Conservation (phyloP, 169 alveolate genomes). For the Eimeria praecox region DNA sequence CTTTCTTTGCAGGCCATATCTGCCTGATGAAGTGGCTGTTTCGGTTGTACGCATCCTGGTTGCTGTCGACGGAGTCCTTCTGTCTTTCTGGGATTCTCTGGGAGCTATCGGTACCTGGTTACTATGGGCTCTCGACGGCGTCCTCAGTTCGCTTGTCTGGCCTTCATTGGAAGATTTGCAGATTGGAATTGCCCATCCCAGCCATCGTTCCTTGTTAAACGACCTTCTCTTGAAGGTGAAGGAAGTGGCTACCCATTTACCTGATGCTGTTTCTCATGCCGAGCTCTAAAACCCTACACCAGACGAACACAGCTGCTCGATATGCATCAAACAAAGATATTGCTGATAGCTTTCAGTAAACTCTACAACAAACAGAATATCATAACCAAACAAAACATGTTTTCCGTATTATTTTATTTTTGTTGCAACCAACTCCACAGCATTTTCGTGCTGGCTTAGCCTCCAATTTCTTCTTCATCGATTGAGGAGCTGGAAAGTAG, state of each 20-base stretch:
- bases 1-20: conserved; percentile 22
- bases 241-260: neutral
- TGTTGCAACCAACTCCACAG: neutral
- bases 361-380: neutral
- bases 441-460: neutral
- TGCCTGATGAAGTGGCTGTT: conserved; percentile 44
- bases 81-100: neutral
- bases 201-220: neutral
- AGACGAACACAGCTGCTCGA: neutral
- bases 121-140: conserved; percentile 18
- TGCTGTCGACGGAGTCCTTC: conserved; percentile 12
- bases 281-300: neutral
- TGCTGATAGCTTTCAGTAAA: neutral
- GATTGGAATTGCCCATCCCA: neutral
- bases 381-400: too few species aligned
- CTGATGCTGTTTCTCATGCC: conserved; percentile 15
- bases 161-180: conserved; percentile 30
- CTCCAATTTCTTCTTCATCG: neutral
- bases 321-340: neutral
- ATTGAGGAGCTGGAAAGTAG: too few species aligned
- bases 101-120: neutral
- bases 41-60: conserved; percentile 5
- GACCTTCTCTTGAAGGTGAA: conserved; percentile 19
- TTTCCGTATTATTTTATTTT: too few species aligned
- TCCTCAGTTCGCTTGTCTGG: conserved; percentile 55